Evolutionary conservation across 331 rosid genomes (phyloP).

Genomic region (Pyrus hybrid): DNA sequence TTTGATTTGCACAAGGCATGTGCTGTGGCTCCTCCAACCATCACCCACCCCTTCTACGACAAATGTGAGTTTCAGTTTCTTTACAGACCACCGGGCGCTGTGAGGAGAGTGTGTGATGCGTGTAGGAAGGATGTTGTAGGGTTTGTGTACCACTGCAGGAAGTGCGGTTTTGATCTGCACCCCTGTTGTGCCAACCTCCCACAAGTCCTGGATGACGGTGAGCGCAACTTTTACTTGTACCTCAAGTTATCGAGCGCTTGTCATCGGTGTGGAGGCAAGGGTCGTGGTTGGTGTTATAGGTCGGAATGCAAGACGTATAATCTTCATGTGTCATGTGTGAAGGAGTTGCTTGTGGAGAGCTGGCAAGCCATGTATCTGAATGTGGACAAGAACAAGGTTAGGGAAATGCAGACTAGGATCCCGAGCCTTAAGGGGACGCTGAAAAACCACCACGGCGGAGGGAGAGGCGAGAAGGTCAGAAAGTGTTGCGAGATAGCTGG

Average conservation of each 20-base stretch:
- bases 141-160: slow-evolving; percentile 41
- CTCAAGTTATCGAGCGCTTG: slow-evolving; percentile 31
- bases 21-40: slow-evolving; percentile 22
- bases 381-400: slow-evolving; percentile 38
- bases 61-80: slow-evolving; percentile 33
- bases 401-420: slow-evolving; percentile 40
- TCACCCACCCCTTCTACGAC: slow-evolving; percentile 32
- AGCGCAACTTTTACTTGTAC: slow-evolving; percentile 29
- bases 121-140: slow-evolving; percentile 38
- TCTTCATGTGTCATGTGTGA: slow-evolving; percentile 48
- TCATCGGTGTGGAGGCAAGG: slow-evolving; percentile 39
- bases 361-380: slow-evolving; percentile 45
- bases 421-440: slow-evolving; percentile 39
- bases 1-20: slow-evolving; percentile 43
- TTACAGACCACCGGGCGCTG: slow-evolving; percentile 24
- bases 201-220: slow-evolving; percentile 36
- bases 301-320: slow-evolving; percentile 36
- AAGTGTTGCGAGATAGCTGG: slow-evolving; percentile 48
- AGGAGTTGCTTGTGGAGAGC: slow-evolving; percentile 46
- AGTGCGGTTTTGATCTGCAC: slow-evolving; percentile 44
- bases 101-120: slow-evolving; percentile 34
- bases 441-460: slow-evolving; percentile 18
- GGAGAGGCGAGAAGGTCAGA: slow-evolving; percentile 19
- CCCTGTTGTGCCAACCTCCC: slow-evolving; percentile 54
- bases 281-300: slow-evolving; percentile 44